Conservation (phyloP, 2,329 filamentous ascomycete species). For the Beauveria medogensis region DNA sequence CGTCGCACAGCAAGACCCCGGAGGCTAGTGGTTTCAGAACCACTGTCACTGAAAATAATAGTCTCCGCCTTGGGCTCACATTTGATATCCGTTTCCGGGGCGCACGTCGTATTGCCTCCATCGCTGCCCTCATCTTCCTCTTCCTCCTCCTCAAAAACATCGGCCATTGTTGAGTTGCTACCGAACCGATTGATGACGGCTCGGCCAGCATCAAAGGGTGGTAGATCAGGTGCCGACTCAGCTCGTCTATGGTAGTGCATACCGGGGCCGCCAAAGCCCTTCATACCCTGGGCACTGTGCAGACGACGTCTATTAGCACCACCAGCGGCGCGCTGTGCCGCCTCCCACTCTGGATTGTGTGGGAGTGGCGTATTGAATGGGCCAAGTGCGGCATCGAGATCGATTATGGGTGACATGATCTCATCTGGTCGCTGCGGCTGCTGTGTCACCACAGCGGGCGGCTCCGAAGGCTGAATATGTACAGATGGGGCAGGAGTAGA, state of each 20-base stretch:
- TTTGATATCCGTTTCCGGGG: constrained; percentile 37
- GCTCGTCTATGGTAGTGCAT: constrained; percentile 71
- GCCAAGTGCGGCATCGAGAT: constrained; percentile 86
- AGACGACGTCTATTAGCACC: constrained; percentile 55
- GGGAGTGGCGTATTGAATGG: constrained; percentile 77
- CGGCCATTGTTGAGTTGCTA: constrained; percentile 69
- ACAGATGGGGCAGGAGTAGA: constrained; percentile 12
- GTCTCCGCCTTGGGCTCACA: not conserved
- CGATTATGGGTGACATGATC: constrained; percentile 71
- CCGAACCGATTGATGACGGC: constrained; percentile 54
- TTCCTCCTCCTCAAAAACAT: constrained; percentile 81
- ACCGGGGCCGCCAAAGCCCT: constrained; percentile 58
- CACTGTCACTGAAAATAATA: not conserved
- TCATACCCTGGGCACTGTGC: constrained; percentile 68
- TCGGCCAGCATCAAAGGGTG: constrained; percentile 58
- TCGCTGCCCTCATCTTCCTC: constrained; percentile 42
- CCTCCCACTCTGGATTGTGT: constrained; percentile 57
- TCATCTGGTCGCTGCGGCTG: constrained; percentile 42
- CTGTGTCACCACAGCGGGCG: constrained; percentile 25
- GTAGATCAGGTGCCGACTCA: constrained; percentile 73
- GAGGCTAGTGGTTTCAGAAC: constrained; percentile 6
- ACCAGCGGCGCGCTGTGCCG: constrained; percentile 51
- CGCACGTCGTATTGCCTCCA: constrained; percentile 24
- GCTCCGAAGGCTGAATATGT: constrained; percentile 27
- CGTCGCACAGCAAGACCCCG: constrained; percentile 26